Conservation (phyloP, 306 rosid species). For the Glycine tomentella region DNA sequence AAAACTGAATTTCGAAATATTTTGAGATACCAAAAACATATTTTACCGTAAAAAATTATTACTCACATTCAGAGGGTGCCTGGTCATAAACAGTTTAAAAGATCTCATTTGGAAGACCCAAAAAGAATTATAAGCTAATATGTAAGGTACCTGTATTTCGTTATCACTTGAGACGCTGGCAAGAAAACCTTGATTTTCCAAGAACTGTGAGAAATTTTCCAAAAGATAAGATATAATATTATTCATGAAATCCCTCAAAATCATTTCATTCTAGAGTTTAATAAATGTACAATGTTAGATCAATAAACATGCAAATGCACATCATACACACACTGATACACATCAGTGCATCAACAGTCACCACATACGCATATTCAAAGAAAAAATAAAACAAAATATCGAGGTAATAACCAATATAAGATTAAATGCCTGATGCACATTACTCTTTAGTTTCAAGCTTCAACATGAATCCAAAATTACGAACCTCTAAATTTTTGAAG, state of each 20-base stretch:
- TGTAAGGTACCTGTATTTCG: constrained; percentile 75
- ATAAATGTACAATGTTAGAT: constrained; percentile 27
- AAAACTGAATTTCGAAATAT: neutral
- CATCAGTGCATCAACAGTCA: too few relatives aligned
- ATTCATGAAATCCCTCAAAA: constrained; percentile 31
- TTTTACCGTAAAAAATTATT: neutral
- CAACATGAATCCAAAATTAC: constrained; percentile 38
- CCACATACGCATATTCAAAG: neutral
- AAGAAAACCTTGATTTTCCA: constrained; percentile 90
- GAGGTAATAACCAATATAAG: constrained; percentile 10
- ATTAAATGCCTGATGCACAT: constrained; percentile 13
- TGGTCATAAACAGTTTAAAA: constrained; percentile 1
- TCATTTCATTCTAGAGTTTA: constrained; percentile 34
- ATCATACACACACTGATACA: neutral
- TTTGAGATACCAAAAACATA: neutral
- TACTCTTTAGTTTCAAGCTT: constrained; percentile 2
- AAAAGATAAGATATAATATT: constrained; percentile 30
- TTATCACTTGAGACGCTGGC: constrained; percentile 75
- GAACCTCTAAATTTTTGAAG: constrained; percentile 80
- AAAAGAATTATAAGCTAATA: constrained; percentile 11
- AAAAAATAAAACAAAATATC: constrained; percentile 16
- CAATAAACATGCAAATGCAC: constrained; percentile 31
- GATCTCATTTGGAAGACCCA: neutral
- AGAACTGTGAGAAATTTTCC: constrained; percentile 62
- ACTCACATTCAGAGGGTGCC: constrained; percentile 4